phyloP scores from a whole-genome alignment of 352 stramenopile species.

The Pythium aphanidermatum region DNA sequence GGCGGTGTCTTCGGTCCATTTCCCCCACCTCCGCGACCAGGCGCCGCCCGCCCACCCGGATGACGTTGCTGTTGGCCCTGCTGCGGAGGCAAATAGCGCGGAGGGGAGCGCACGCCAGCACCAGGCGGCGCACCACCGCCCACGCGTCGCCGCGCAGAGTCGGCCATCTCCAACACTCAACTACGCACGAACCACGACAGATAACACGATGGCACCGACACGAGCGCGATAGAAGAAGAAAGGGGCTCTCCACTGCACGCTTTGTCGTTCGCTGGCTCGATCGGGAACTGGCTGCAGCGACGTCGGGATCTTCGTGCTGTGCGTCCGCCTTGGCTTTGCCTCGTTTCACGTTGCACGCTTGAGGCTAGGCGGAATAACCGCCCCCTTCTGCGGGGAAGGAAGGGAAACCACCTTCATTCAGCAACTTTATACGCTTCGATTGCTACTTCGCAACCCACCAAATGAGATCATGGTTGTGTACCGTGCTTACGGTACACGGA shows the following conservation, averaged over 20 bases:
- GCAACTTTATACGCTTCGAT: not conserved
- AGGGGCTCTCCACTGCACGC: too few relatives aligned
- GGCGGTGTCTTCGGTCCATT: conserved; percentile 25
- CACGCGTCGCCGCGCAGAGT: conserved; percentile 15
- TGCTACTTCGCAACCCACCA: too few relatives aligned
- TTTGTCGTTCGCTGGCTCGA: too few relatives aligned
- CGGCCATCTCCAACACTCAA: too few relatives aligned
- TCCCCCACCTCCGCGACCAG: not conserved
- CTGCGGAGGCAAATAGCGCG: conserved; percentile 32
- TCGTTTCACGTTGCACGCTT: conserved; percentile 14
- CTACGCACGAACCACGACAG: too few relatives aligned
- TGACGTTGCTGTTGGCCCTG: conserved; percentile 29
- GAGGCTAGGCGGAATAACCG: conserved; percentile 5
- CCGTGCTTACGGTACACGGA: conserved; percentile 7
- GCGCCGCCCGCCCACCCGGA: conserved; percentile 20
- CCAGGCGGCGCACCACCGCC: conserved; percentile 2
- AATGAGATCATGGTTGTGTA: conserved; percentile 14
- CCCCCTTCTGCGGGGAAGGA: conserved; percentile 13
- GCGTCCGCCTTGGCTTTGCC: too few relatives aligned
- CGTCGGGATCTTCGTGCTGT: too few relatives aligned
- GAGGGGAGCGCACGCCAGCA: conserved; percentile 11
- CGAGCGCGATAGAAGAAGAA: too few relatives aligned
- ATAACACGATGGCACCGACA: too few relatives aligned
- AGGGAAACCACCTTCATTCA: conserved; percentile 1
- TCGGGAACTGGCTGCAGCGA: too few relatives aligned